Evolutionary conservation across 2,329 filamentous ascomycete species (phyloP), one percentile per base, ranked within the genome.

Genomic region (Myrmaecium sp.): DNA sequence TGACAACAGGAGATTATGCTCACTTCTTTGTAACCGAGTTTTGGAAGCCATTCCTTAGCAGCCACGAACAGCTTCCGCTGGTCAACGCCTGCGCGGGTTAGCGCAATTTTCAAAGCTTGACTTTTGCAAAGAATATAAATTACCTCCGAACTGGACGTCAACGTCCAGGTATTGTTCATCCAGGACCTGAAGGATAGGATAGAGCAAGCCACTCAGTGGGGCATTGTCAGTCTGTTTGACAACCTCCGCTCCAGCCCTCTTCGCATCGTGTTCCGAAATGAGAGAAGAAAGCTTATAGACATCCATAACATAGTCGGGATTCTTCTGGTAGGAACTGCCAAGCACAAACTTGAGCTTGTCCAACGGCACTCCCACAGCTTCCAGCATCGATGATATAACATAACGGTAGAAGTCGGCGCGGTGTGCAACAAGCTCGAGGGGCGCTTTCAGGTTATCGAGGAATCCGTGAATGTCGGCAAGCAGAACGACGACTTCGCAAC

Each of bases 221-320:
- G 76, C 69, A 43, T 86, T 83, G 30, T 69, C 67, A 3, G 76
- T 72, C 58, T 95, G 83, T 64, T 95, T 95, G 37, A 98, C 86
- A 5, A 95, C 71, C 54, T 95, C 89, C 2, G 82, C 79, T 20
- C 86, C 86, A 0, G 86, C 84, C 54, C 82, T 89, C 54, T 83
- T 81, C 10, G 83, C 81, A 44, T 89, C 74, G 46, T 84, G 72
- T 54, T 83, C 72, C 9, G 74, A 74, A 4, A 77, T 69, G 28
- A 80, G 54, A 3, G 69, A 69, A 23, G 65, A 67, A 36, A 95
- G 50, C 45, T 77, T 72, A 57, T 84, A 86, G 17, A 92, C 56
- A 47, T 95, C 86, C 79, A 93, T 89, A 33, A 74, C 69, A 57
- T 94, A 95, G 21, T 62, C 52, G 11, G 57, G 42, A 12, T 51